Evolutionary conservation across 345 rosid genomes (phyloP).

Genomic region (Durio zibethinus): DNA sequence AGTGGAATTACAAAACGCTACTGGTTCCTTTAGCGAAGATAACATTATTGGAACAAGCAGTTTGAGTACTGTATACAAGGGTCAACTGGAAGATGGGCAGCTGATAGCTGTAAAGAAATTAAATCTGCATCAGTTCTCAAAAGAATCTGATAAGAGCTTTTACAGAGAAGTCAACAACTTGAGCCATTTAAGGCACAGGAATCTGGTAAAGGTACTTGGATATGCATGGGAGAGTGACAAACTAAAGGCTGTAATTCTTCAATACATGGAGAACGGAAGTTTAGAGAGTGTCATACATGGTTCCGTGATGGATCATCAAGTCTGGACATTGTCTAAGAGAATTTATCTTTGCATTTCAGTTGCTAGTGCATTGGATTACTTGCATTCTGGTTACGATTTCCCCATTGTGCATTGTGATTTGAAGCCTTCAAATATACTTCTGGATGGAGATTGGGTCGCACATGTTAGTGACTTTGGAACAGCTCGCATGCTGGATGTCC

Average conservation of each 20-base stretch:
- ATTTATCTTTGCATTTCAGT: slow-evolving; percentile 49
- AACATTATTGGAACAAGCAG: slow-evolving; percentile 71
- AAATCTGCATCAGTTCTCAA: slow-evolving; percentile 63
- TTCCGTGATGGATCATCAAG: slow-evolving; percentile 29
- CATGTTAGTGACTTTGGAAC: slow-evolving; percentile 98
- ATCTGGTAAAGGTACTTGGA: slow-evolving; percentile 72
- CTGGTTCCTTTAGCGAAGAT: slow-evolving; percentile 45
- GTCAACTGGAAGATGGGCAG: slow-evolving; percentile 56
- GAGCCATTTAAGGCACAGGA: slow-evolving; percentile 66
- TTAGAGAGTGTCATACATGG: slow-evolving; percentile 57
- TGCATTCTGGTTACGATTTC: slow-evolving; percentile 68
- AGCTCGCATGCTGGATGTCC: slow-evolving; percentile 67
- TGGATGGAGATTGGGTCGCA: slow-evolving; percentile 59
- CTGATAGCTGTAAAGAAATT: slow-evolving; percentile 68
- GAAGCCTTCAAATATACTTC: slow-evolving; percentile 80
- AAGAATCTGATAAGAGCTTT: slow-evolving; percentile 69
- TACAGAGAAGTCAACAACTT: slow-evolving; percentile 69
- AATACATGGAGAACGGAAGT: slow-evolving; percentile 79
- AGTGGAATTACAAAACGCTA: slow-evolving; percentile 57
- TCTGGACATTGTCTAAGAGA: slow-evolving; percentile 48
- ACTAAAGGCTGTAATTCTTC: slow-evolving; percentile 71
- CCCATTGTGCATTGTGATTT: slow-evolving; percentile 86
- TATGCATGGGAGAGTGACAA: slow-evolving; percentile 85
- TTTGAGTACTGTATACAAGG: slow-evolving; percentile 82
- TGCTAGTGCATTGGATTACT: slow-evolving; percentile 67